These are phyloP conservation scores for Fagus sylvatica DNA, from an alignment of 306 rosid genomes.

Conservation along the genomic window DNA sequence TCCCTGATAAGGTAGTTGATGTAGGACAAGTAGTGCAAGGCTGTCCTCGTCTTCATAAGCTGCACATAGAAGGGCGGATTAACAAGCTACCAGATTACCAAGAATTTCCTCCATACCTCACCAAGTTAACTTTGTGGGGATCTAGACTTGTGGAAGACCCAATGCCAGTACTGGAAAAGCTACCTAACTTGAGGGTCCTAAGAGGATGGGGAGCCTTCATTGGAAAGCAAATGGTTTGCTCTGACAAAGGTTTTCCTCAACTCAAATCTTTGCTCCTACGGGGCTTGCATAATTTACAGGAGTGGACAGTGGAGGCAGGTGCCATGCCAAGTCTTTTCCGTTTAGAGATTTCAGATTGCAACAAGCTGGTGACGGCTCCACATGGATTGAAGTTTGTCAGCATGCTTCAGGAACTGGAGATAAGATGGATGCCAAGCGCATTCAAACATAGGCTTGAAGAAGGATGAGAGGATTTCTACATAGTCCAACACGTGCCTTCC, in stretches of 20 bases:
- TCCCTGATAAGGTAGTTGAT: constrained; percentile 35
- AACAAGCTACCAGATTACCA: constrained; percentile 13
- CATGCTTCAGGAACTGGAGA: constrained; percentile 37
- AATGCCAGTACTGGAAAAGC: constrained; percentile 39
- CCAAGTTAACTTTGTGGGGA: constrained; percentile 36
- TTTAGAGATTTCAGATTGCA: constrained; percentile 25
- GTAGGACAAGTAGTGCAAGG: constrained; percentile 34
- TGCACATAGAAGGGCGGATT: constrained; percentile 29
- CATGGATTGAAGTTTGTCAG: constrained; percentile 41
- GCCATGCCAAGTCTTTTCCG: constrained; percentile 36
- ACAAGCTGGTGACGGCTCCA: constrained; percentile 40
- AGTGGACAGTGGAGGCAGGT: constrained; percentile 49
- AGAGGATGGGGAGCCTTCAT: constrained; percentile 35
- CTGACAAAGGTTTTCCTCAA: constrained; percentile 45
- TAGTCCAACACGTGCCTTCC: constrained; percentile 51
- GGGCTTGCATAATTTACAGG: constrained; percentile 26
- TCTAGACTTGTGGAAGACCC: constrained; percentile 42
- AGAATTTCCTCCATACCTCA: constrained; percentile 23
- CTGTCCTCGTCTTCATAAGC: constrained; percentile 44
- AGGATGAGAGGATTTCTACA: constrained; percentile 45
- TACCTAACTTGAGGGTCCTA: constrained; percentile 42
- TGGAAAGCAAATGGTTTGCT: constrained; percentile 43
- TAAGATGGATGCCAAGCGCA: constrained; percentile 39
- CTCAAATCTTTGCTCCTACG: constrained; percentile 35
- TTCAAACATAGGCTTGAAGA: constrained; percentile 35